Evolutionary conservation across 2,329 filamentous ascomycete species (phyloP).

Genomic region (Colletotrichum chrysophilum): DNA sequence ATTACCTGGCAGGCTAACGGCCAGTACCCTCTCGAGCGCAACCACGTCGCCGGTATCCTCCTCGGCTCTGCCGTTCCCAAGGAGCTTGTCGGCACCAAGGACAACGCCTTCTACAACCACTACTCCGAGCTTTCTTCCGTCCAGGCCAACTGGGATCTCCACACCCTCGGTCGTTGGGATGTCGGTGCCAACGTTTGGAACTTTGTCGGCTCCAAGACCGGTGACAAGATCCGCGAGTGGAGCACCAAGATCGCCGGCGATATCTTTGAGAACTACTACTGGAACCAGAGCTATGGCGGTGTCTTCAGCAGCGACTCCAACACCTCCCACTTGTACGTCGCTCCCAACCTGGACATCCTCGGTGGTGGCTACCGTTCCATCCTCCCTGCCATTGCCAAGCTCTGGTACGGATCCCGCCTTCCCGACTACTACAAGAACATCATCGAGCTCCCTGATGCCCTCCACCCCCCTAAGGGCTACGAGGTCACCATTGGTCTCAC

Average conservation of each 20-base stretch:
- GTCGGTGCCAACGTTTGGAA: conserved; percentile 74
- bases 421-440: conserved; percentile 47
- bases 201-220: conserved; percentile 64
- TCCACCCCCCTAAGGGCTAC: conserved; percentile 47
- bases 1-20: conserved; percentile 83
- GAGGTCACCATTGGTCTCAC: conserved; percentile 1
- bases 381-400: conserved; percentile 38
- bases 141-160: conserved; percentile 46
- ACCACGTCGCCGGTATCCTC: conserved; percentile 73
- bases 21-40: conserved; percentile 64
- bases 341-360: conserved; percentile 41
- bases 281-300: conserved; percentile 62
- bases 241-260: conserved; percentile 36
- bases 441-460: conserved; percentile 46
- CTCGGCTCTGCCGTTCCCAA: conserved; percentile 75
- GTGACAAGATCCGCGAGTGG: conserved; percentile 53
- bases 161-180: conserved; percentile 73
- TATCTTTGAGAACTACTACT: conserved; percentile 39
- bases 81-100: conserved; percentile 68
- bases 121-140: conserved; percentile 68
- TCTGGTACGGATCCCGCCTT: conserved; percentile 40
- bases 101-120: conserved; percentile 74
- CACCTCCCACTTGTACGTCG: conserved; percentile 32
- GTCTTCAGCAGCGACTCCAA: conserved; percentile 39
- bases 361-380: conserved; percentile 38